Percentiles rank a stretch among this genome's conserved stretches.
Evolutionary conservation across 2,329 filamentous ascomycete species (phyloP).

Genomic region (Trichoderma koningiopsis): DNA sequence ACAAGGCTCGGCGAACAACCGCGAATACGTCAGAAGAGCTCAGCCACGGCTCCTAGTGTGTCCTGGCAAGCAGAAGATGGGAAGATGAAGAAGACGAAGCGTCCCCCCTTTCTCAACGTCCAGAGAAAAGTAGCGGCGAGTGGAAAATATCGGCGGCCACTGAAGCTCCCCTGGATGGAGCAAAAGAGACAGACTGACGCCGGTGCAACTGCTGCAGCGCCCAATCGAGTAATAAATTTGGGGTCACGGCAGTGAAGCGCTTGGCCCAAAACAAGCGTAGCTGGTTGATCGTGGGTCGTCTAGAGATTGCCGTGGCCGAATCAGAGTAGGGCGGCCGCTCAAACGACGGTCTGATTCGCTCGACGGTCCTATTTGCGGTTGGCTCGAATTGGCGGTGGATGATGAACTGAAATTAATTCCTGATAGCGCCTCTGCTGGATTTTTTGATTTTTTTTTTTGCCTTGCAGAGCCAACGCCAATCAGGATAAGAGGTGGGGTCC

Average conservation of each 20-base stretch:
- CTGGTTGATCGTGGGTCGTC: slow-evolving; percentile 9
- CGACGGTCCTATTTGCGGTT: not conserved
- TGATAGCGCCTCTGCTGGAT: not conserved
- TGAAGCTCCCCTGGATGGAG: slow-evolving; percentile 21
- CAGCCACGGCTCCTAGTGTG: slow-evolving; percentile 5
- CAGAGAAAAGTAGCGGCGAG: slow-evolving; percentile 17
- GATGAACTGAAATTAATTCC: slow-evolving; percentile 18
- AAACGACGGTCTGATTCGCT: slow-evolving; percentile 13
- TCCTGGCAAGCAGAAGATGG: not conserved
- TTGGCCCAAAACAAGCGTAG: slow-evolving; percentile 8
- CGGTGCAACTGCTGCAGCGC: slow-evolving; percentile 9
- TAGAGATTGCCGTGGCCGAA: not conserved
- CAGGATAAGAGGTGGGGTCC: not conserved
- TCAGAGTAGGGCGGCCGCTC: slow-evolving; percentile 4
- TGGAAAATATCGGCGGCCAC: slow-evolving; percentile 19
- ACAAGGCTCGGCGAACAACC: slow-evolving; percentile 2
- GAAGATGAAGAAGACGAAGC: slow-evolving; percentile 8
- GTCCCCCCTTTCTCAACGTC: slow-evolving; percentile 7
- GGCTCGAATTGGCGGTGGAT: slow-evolving; percentile 6
- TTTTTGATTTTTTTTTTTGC: slow-evolving; percentile 3
- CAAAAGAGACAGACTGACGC: slow-evolving; percentile 15
- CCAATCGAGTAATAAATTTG: slow-evolving; percentile 21
- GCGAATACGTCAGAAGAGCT: slow-evolving; percentile 3
- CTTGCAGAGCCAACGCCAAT: not conserved
- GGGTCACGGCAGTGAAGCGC: not conserved